Conservation (phyloP, 2,329 filamentous ascomycete genomes). For the Diaporthe vaccinii region DNA sequence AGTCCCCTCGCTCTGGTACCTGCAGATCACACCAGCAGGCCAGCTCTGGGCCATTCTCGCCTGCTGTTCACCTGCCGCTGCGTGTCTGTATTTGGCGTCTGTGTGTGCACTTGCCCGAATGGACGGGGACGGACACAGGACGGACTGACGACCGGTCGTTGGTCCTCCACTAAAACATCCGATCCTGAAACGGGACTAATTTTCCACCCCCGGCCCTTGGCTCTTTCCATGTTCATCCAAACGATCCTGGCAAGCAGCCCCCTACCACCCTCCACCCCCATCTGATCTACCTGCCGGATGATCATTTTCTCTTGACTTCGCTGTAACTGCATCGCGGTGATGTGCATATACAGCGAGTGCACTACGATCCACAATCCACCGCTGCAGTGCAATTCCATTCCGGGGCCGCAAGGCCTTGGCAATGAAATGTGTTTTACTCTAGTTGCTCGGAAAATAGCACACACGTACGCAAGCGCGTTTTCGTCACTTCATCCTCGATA, state of each 20-base stretch:
- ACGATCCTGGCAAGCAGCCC: constrained; percentile 6
- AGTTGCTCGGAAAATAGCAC: constrained; percentile 6
- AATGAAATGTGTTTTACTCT: neutral
- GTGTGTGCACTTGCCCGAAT: constrained; percentile 23
- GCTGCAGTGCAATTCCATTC: neutral
- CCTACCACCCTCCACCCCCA: constrained; percentile 24
- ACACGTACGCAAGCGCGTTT: constrained; percentile 2
- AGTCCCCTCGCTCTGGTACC: constrained; percentile 26
- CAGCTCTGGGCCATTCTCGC: neutral
- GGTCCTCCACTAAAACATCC: constrained; percentile 31
- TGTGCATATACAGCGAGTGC: neutral
- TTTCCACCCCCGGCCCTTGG: constrained; percentile 24
- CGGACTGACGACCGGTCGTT: constrained; percentile 14
- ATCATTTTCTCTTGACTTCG: constrained; percentile 15
- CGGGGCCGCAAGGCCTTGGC: constrained; percentile 9
- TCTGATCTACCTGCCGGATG: constrained; percentile 17
- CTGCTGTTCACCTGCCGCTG: neutral
- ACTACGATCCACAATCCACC: constrained; percentile 15
- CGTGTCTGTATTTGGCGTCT: neutral
- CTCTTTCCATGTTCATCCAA: constrained; percentile 14
- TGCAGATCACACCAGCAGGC: constrained; percentile 9
- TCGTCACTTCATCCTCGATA: constrained; percentile 15
- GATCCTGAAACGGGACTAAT: constrained; percentile 41
- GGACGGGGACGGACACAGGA: neutral
- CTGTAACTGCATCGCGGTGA: neutral